phyloP scores from a whole-genome alignment of 31 red algal genomes.

The Bonnemaisonia californica region DNA sequence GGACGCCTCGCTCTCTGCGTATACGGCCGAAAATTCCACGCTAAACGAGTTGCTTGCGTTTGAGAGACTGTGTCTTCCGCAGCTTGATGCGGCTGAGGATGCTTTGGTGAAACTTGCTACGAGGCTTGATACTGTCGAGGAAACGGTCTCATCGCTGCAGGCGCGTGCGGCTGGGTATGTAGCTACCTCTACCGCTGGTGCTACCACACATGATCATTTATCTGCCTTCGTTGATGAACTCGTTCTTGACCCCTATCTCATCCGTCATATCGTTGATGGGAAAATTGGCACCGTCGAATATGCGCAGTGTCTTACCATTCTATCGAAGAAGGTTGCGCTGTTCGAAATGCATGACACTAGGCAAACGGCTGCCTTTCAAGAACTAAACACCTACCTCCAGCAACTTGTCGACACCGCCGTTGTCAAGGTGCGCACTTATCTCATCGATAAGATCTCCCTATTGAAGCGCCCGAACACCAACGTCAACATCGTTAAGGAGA shows the following conservation, averaged over 20 bases:
- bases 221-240: constrained; percentile 70
- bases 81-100: neutral
- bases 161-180: neutral
- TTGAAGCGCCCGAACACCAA: constrained; percentile 93
- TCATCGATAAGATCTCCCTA: constrained; percentile 73
- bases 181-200: constrained; percentile 13
- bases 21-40: neutral
- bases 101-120: neutral
- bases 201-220: constrained; percentile 43
- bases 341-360: constrained; percentile 65
- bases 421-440: constrained; percentile 54
- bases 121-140: constrained; percentile 9
- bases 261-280: constrained; percentile 71
- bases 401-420: constrained; percentile 68
- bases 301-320: constrained; percentile 38
- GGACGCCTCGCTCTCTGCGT: neutral
- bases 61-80: neutral
- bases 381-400: constrained; percentile 55
- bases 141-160: constrained; percentile 27
- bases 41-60: neutral
- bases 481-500: constrained; percentile 93
- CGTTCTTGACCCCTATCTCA: constrained; percentile 56
- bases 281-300: constrained; percentile 62
- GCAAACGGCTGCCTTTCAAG: constrained; percentile 56
- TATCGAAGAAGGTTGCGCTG: constrained; percentile 81